phyloP scores from a whole-genome alignment of 2,329 filamentous ascomycete species.

The Monilinia polystroma region DNA sequence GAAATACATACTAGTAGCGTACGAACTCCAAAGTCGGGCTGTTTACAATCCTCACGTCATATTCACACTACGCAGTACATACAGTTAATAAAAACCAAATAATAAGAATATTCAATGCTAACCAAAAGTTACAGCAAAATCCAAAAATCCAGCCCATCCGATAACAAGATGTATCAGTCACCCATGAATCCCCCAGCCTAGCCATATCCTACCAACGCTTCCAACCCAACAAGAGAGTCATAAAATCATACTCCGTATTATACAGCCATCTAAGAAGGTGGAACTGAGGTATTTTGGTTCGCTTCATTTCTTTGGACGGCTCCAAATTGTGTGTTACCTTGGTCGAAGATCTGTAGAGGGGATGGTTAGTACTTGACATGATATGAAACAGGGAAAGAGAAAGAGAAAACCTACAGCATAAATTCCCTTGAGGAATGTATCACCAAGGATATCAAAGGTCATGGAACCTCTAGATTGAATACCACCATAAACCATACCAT shows the following conservation, averaged over 20 bases:
- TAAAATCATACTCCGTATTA: background rate
- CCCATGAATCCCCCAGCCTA: background rate
- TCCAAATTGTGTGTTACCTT: constrained; percentile 56
- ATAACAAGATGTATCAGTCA: background rate
- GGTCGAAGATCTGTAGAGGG: constrained; percentile 54
- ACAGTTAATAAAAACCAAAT: background rate
- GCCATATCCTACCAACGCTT: background rate
- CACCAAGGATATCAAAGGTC: constrained; percentile 58
- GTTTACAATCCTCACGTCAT: too few relatives aligned
- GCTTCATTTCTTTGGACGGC: constrained; percentile 49
- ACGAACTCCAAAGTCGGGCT: too few relatives aligned
- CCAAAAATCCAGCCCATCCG: background rate
- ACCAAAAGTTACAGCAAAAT: background rate
- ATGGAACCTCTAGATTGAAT: constrained; percentile 57
- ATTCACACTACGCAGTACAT: background rate
- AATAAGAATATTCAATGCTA: background rate
- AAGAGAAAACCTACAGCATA: constrained; percentile 51
- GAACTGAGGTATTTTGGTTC: constrained; percentile 34
- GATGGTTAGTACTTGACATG: constrained; percentile 20
- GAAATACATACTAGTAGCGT: too few relatives aligned
- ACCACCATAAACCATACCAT: constrained; percentile 57
- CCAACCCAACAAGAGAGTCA: background rate
- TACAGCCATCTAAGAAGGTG: constrained; percentile 28
- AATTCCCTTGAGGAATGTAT: constrained; percentile 57
- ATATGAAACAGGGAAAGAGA: background rate